Evolutionary conservation across 2,329 filamentous ascomycete species (phyloP), one percentile per base, ranked within the genome.

Genomic region (Penicillium psychrosexuale): DNA sequence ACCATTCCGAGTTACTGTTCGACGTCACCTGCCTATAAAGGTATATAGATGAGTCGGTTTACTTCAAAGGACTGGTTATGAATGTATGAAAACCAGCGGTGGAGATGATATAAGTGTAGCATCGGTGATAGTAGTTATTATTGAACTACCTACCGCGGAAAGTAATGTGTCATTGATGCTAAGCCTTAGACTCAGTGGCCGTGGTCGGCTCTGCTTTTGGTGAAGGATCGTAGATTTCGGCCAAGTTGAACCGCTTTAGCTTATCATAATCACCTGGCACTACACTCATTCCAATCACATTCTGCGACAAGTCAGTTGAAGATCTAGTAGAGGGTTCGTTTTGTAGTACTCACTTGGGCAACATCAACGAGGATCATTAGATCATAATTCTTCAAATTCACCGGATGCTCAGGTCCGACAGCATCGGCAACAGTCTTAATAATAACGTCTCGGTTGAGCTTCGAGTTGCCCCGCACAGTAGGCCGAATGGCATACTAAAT

Each of bases 271-370:
- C 81, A 49, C 76, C 71, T 19, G 78, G 80, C 5, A 86, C 81
- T 8, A 87, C 83, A 60, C 83, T 85, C 78, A 87, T 84, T 19
- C 84, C 84, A 56, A 84, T 79, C 9, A 86, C 70, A 61, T 85
- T 85, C 84, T 86, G 61, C 39, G 17, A 46, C 3, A 27, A 36
- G n/a, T 34, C 17, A n/a, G 57, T 67, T 13, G 34, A 27, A 27
- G 2, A 24, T 5, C 3, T 49, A 13, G 7, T 69, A 39, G 11
- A 19, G 19, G 39, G 17, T 22, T 44, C 31, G 8, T 45, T 47
- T 22, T 30, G 30, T 17, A 34, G 45, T 40, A 61, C 79, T 63
- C 69, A 85, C 83, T 74, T 85, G 79, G 66, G 84, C 82, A 52
- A 87, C 75, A 61, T 86, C 83, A 42, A 87, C 82, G 36, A 87